Percentiles rank a stretch among this genome's conserved stretches.
These are phyloP conservation scores for Tylopilus sp. DNA, from an alignment of 1,284 basidiomycete genomes.

Conservation along the genomic window DNA sequence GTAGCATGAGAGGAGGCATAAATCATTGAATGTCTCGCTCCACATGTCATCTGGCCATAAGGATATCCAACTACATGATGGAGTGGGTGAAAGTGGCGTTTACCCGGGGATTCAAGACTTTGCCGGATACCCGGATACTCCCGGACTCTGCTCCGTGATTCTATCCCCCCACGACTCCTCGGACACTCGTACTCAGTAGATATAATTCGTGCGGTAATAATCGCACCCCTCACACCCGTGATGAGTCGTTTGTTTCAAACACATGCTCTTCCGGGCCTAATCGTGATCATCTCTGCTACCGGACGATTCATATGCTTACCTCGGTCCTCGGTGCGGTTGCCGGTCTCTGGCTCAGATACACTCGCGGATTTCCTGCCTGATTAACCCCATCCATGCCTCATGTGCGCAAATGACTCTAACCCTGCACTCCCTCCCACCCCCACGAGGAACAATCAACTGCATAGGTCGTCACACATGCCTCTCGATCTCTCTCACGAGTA, in stretches of 20 bases:
- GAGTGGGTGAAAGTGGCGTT: background rate
- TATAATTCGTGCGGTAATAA: background rate
- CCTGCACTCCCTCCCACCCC: too few species aligned
- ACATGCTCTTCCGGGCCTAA: too few species aligned
- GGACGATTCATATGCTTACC: too few species aligned
- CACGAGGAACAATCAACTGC: too few species aligned
- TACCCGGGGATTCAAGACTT: too few species aligned
- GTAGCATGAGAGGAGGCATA: background rate
- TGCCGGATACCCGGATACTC: too few species aligned
- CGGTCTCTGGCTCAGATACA: background rate
- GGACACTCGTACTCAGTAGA: background rate
- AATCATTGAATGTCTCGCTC: background rate
- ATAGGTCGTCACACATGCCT: too few species aligned
- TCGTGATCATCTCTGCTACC: too few species aligned
- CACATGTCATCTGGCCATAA: background rate
- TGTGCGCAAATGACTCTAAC: too few species aligned
- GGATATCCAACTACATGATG: background rate
- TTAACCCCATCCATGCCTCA: background rate
- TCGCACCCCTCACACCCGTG: background rate
- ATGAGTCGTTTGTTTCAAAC: background rate
- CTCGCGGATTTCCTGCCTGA: background rate
- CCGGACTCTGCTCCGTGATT: too few species aligned
- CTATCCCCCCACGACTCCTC: too few species aligned
- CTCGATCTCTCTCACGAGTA: background rate
- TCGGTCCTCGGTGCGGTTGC: too few species aligned